Percentiles rank a stretch among this genome's conserved stretches.
These are phyloP conservation scores for Aureobasidium vineae DNA, from an alignment of 2,329 filamentous ascomycete species.

Conservation along the genomic window DNA sequence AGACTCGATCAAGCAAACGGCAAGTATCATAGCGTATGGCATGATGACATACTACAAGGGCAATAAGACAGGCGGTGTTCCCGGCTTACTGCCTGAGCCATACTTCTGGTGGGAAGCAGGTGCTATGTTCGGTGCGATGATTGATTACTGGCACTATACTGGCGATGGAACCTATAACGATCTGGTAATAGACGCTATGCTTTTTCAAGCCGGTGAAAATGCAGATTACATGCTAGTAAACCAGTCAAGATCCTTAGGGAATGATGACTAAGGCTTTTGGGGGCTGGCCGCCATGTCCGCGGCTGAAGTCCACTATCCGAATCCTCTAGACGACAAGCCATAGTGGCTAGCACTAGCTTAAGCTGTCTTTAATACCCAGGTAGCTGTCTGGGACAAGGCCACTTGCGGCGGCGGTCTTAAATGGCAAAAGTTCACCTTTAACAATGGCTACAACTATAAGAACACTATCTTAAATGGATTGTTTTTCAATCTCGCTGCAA, in stretches of 20 bases:
- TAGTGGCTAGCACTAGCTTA: background rate
- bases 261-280: background rate
- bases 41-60: background rate
- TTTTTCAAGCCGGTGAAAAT: background rate
- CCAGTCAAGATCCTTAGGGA: background rate
- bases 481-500: slow-evolving; percentile 59
- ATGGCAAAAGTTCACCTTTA: slow-evolving; percentile 82
- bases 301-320: background rate
- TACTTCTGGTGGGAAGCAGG: background rate
- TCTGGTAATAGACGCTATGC: background rate
- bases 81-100: background rate
- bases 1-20: background rate
- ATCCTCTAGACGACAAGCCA: background rate
- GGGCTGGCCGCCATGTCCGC: background rate
- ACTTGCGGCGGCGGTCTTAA: slow-evolving; percentile 71
- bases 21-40: background rate
- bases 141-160: background rate
- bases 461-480: slow-evolving; percentile 60
- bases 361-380: slow-evolving; percentile 50
- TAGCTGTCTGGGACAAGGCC: slow-evolving; percentile 63
- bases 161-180: background rate
- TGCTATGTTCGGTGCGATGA: background rate
- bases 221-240: background rate
- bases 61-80: background rate
- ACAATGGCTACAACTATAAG: slow-evolving; percentile 62